Evolutionary conservation across 202 grass and related monocot genomes (phyloP), one percentile per base, ranked within the genome.

Genomic region (Panicum hallii): DNA sequence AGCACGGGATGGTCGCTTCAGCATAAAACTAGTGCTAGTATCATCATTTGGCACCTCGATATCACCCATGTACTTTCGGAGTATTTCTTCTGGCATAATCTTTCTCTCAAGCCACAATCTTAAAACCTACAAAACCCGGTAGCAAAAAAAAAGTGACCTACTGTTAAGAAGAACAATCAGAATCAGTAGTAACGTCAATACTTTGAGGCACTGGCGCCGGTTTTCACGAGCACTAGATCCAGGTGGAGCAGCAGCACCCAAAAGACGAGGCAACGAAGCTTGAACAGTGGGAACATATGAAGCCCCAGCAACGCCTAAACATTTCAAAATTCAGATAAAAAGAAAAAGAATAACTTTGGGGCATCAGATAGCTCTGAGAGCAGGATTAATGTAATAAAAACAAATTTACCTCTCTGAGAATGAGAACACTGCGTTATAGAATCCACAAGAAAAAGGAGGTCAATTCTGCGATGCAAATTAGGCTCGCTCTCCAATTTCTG

Each of bases 71-170:
- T 83, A 88, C 47, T 61, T 93, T 73, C 84, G 85, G 63, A 96
- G 88, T 77, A 92, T 78, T n/a, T 82, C 76, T 88, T 94, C 97
- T 11, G 97, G 97, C 91, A 99, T 88, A 88, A 99, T 96, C 86
- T 96, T 99, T 86, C 97, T 99, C 80, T 96, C 88, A 32, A 96
- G 91, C 97, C 97, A 99, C 63, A 99, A 67, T 85, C 86, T 96
- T 77, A 99, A 88, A 90, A 99, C 97, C 97, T 99, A 86, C 43
- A 80, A 88, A 75, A 45, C 22, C 84, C 75, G 41, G 43, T 14
- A 12, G 67, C 60, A 78, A 36, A 70, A 72, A 43, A 79, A 10
- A 79, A 10, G 11, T 74, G 56, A 69, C 52, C 8, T 13, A 44
- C 45, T 84, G 71, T 72, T 54, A 48, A 83, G 14, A 43, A 73